A percentile compares a stretch with the other conserved stretches of the same genome.
Evolutionary conservation across 2,329 filamentous ascomycete genomes (phyloP).

Genomic region (Xenosphaeropsis pyriputrescens): DNA sequence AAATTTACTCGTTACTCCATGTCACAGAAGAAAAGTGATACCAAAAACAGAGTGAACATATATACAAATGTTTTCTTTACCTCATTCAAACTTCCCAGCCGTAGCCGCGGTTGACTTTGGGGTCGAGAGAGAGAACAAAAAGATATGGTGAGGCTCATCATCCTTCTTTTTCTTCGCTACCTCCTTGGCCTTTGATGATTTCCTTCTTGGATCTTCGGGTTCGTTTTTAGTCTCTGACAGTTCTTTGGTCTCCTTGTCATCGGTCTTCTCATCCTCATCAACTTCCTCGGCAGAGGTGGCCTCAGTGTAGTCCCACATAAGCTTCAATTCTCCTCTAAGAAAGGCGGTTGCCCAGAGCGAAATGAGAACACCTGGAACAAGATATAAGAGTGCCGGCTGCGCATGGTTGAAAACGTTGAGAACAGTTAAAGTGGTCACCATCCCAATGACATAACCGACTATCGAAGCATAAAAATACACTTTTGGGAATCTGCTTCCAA

Average conservation of each 20-base stretch:
- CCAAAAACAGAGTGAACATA: no score
- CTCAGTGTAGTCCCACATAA: conserved; percentile 78
- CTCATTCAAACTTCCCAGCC: no score
- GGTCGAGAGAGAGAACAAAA: conserved; percentile 13
- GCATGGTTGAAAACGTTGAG: conserved; percentile 68
- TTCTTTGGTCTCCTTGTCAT: background rate
- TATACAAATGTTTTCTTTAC: no score
- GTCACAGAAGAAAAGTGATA: no score
- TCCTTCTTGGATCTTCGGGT: background rate
- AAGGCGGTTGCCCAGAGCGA: conserved; percentile 63
- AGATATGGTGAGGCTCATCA: conserved; percentile 11
- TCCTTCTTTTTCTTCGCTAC: conserved; percentile 2
- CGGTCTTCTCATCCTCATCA: conserved; percentile 5
- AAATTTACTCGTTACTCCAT: no score
- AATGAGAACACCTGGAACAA: conserved; percentile 73
- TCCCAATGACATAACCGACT: conserved; percentile 62
- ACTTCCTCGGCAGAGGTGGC: conserved; percentile 27
- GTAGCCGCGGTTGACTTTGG: no score
- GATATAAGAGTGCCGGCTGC: conserved; percentile 82
- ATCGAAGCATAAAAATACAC: conserved; percentile 73
- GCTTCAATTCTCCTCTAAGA: conserved; percentile 51
- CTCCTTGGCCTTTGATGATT: background rate
- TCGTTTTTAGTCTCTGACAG: background rate
- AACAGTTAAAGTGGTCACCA: conserved; percentile 61
- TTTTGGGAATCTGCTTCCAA: conserved; percentile 49